Evolutionary conservation across 1,284 basidiomycete species (phyloP), one percentile per base, ranked within the genome.

Genomic region (Coniophora puteana): DNA sequence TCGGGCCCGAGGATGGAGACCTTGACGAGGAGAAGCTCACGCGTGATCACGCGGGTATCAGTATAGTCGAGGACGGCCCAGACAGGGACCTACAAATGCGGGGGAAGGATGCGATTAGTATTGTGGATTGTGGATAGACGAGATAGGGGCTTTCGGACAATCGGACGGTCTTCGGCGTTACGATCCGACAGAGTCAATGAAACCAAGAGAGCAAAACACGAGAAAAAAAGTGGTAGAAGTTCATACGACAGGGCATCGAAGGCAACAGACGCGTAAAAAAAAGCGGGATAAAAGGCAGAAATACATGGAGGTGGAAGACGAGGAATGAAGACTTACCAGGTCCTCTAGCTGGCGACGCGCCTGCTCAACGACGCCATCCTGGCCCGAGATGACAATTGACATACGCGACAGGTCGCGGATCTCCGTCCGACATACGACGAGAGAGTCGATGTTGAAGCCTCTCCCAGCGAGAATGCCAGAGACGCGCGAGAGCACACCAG

Each of bases 361-460:
- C 68, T 99, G 96, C 65, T 99, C 96, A 39, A 99, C 89, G 30
- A 99, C 94, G 46, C 91, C 93, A 57, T 99, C 95, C 65, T 99
- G 96, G 2, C 95, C 96, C 49, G 83, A 86, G 36, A 99, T 76
- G 50, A 97, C 93, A 63, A 99, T 93, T 59, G 92, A 98, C 96
- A 99, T 99, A 38, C 96, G 81, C 69, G 89, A 93, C 31, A 99
- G 75, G 69, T 99, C 96, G 44, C 90, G 83, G 52, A 99, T 93
- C 67, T 99, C 96, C 32, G 96, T 99, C 44, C 91, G 83, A 68
- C 96, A 99, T 17, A 99, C 96, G 52, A 99, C 96, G 46, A 99
- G 77, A 14, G 94, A 98, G 69, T 99, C 96, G 57, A 95, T 97
- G 74, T 99, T 99, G 76, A 99, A 97, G 1, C 96, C 96, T 51